Evolutionary conservation across 208 protist species (phyloP), one percentile per base, ranked within the genome.

Genomic region (Leishmania tropica): DNA sequence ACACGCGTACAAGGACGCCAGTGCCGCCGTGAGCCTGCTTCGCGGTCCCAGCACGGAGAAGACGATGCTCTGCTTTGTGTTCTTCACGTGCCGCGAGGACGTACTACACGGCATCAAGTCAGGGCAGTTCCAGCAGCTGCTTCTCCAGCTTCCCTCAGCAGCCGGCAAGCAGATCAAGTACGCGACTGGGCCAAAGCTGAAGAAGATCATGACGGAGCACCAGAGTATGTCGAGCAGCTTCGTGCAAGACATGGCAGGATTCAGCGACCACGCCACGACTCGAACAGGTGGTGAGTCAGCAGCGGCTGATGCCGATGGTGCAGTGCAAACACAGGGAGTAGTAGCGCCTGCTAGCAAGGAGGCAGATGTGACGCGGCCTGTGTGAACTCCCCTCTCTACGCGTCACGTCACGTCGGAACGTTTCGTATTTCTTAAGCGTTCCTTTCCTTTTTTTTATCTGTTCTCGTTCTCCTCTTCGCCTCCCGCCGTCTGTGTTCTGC

Each of bases 71-170:
- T 97, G 90, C 77, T 84, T 97, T 19, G 88, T 97, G 13, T 93
- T 93, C 71, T 95, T 97, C 81, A 80, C 90, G 1, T 88, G 89
- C 37, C 82, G 88, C 24, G 92, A 97, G 75, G 91, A 90, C 68
- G 90, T 94, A 21, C 83, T 87, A 37, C 68, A 86, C 17, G 90
- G 83, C 15, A 83, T 86, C 73, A 86, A 83, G 54, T 67, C 54
- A 0, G 83, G 83, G 28, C 70, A 79, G 78, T 58, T 86, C 64
- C 76, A 76, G 53, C 75, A 88, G 11, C 51, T 92, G n/a, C 81
- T 94, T 78, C 37, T 64, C 42, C 67, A 58, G 2, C 85, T 96
- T 0, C 84, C 84, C 17, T 81, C 89, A 1, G 81, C 87, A 0
- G 71, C 75, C 3, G 90, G 88, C 10, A 94, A 93, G 76, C 83